These are phyloP conservation scores for Pyrenochaeta sp. DNA, from an alignment of 2,329 filamentous ascomycete genomes.

Conservation along the genomic window DNA sequence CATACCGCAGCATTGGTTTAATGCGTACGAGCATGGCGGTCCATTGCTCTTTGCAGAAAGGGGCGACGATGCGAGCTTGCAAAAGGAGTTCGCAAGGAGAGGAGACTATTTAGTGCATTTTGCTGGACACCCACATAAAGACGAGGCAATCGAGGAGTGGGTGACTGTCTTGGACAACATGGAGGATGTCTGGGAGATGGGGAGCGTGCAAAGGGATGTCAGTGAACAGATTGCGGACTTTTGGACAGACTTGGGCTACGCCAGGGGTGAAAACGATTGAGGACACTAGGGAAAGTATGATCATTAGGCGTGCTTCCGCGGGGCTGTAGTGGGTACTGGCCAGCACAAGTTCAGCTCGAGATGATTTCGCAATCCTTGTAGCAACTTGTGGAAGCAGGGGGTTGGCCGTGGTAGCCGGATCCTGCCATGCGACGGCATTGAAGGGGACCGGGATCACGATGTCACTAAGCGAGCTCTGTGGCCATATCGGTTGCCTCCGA, in stretches of 20 bases:
- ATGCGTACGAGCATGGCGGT: conserved; percentile 50
- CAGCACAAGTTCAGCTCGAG: too few relatives aligned
- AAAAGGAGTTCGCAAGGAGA: conserved; percentile 47
- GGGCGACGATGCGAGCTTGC: conserved; percentile 45
- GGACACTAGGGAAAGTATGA: neutral
- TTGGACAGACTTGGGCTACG: conserved; percentile 17
- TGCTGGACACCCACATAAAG: conserved; percentile 46
- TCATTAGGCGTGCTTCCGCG: too few relatives aligned
- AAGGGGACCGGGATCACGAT: neutral
- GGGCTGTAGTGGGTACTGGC: too few relatives aligned
- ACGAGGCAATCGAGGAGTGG: conserved; percentile 50
- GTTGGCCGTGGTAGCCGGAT: too few relatives aligned
- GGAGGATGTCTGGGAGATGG: conserved; percentile 32
- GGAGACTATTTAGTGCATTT: conserved; percentile 57
- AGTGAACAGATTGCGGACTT: conserved; percentile 34
- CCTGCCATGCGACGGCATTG: neutral
- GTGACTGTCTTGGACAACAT: conserved; percentile 17
- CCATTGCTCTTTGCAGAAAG: conserved; percentile 24
- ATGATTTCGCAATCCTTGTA: too few relatives aligned
- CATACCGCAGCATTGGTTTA: conserved; percentile 56
- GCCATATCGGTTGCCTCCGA: neutral
- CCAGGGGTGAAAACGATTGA: neutral
- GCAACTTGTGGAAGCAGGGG: too few relatives aligned
- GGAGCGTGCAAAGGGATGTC: conserved; percentile 32
- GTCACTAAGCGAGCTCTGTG: neutral